Conservation (phyloP, 176 grass and related monocot genomes). For the Rhipidocladum racemiflorum region DNA sequence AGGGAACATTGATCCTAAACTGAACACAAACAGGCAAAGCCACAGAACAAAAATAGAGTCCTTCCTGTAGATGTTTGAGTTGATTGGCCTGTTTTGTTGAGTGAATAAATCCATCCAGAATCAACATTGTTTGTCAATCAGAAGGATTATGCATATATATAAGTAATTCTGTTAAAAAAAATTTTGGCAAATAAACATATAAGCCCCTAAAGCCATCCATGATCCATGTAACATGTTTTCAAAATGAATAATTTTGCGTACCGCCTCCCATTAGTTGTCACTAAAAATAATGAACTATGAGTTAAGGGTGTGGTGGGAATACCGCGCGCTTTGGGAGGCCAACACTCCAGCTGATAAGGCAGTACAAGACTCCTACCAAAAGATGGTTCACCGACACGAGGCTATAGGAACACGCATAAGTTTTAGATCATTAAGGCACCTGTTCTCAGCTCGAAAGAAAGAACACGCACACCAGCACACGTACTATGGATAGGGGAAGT, state of each 20-base stretch:
- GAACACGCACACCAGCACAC: background rate
- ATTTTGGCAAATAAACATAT: background rate
- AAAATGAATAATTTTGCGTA: background rate
- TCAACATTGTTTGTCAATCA: background rate
- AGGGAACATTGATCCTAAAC: background rate
- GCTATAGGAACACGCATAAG: slow-evolving; percentile 34
- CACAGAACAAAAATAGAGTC: background rate
- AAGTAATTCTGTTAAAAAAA: background rate
- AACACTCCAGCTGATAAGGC: slow-evolving; percentile 70
- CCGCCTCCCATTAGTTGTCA: background rate
- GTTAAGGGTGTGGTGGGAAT: slow-evolving; percentile 13
- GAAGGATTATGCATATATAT: background rate
- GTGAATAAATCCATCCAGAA: background rate
- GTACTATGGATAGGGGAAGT: slow-evolving; percentile 98
- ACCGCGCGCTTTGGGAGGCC: slow-evolving; percentile 81
- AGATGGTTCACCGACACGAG: slow-evolving; percentile 89
- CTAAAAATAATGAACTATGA: background rate
- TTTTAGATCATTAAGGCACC: background rate
- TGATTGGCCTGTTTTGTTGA: background rate
- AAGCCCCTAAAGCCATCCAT: background rate
- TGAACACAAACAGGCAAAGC: slow-evolving; percentile 4
- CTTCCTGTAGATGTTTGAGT: background rate
- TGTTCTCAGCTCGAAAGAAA: slow-evolving; percentile 6
- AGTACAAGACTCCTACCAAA: slow-evolving; percentile 76
- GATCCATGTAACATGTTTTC: background rate